These are phyloP conservation scores for Fulvia fulva DNA, from an alignment of 2,329 filamentous ascomycete genomes.

Conservation along the genomic window DNA sequence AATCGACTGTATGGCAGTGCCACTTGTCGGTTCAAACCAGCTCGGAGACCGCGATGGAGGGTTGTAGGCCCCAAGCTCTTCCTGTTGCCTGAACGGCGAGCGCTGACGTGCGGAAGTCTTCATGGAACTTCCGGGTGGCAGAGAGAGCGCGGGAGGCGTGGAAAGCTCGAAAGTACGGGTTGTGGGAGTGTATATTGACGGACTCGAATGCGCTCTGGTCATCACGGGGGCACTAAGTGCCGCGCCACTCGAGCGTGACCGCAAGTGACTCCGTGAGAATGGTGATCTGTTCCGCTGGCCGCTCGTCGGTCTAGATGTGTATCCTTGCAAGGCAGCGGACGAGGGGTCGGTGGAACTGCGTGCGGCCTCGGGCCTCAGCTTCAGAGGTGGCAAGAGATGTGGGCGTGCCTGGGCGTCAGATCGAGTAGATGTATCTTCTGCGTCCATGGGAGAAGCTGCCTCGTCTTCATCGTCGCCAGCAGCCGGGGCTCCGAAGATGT, in stretches of 20 bases:
- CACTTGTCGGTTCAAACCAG: slow-evolving; percentile 25
- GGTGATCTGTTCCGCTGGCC: slow-evolving; percentile 45
- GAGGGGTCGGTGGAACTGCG: slow-evolving; percentile 38
- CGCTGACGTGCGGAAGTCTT: slow-evolving; percentile 43
- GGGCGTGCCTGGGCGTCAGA: neutral
- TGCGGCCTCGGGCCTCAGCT: slow-evolving; percentile 23
- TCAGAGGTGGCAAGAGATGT: slow-evolving; percentile 9
- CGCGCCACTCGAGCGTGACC: slow-evolving; percentile 42
- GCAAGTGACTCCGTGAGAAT: slow-evolving; percentile 44
- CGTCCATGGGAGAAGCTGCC: neutral
- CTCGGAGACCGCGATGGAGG: slow-evolving; percentile 28
- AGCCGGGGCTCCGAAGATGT: neutral
- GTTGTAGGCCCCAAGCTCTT: slow-evolving; percentile 16
- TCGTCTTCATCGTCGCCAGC: neutral
- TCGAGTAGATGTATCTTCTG: neutral
- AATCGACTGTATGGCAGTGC: slow-evolving; percentile 37
- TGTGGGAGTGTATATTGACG: slow-evolving; percentile 37
- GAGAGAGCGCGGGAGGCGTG: slow-evolving; percentile 31
- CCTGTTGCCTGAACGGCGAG: slow-evolving; percentile 35
- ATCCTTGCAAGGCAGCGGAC: slow-evolving; percentile 28
- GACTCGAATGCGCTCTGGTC: slow-evolving; percentile 47
- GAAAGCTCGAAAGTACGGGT: slow-evolving; percentile 21
- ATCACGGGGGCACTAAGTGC: slow-evolving; percentile 42
- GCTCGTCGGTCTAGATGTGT: slow-evolving; percentile 25
- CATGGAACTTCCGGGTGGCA: slow-evolving; percentile 31